Evolutionary conservation across 306 rosid genomes (phyloP).

Genomic region (Crataegus laevigata): DNA sequence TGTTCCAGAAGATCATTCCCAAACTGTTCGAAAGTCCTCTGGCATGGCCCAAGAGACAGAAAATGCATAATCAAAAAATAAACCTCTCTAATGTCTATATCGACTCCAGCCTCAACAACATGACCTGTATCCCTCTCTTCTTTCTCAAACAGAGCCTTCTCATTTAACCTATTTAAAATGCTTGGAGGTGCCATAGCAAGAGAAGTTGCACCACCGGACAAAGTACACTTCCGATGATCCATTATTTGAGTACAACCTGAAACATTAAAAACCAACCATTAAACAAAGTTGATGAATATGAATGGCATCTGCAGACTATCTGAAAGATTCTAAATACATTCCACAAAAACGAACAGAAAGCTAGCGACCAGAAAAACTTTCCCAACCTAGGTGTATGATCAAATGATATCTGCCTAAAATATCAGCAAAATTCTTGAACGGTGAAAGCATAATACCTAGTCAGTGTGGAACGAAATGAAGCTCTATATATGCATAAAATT

Average conservation of each 20-base stretch:
- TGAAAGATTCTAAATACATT: neutral
- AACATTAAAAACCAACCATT: conserved; percentile 10
- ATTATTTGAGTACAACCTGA: conserved; percentile 35
- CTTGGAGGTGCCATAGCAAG: conserved; percentile 33
- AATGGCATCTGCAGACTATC: neutral
- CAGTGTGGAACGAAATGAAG: neutral
- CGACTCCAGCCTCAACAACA: conserved; percentile 40
- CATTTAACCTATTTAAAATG: conserved; percentile 43
- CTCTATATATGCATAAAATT: neutral
- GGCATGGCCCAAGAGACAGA: conserved; percentile 75
- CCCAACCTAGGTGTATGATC: neutral
- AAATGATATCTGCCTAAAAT: neutral
- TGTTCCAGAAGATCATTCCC: conserved; percentile 67
- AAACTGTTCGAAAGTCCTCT: conserved; percentile 50
- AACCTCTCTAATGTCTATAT: conserved; percentile 63
- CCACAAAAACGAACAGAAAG: neutral
- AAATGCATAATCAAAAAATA: conserved; percentile 79
- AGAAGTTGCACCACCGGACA: conserved; percentile 40
- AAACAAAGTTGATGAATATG: conserved; percentile 3
- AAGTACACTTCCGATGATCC: conserved; percentile 51
- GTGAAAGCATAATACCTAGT: neutral
- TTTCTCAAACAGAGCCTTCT: conserved; percentile 31
- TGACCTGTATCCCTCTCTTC: conserved; percentile 20
- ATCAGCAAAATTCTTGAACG: neutral
- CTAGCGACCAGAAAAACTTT: neutral